Conservation (phyloP, 192 early-diverging fungal genomes). For the Mortierella hygrophila region DNA sequence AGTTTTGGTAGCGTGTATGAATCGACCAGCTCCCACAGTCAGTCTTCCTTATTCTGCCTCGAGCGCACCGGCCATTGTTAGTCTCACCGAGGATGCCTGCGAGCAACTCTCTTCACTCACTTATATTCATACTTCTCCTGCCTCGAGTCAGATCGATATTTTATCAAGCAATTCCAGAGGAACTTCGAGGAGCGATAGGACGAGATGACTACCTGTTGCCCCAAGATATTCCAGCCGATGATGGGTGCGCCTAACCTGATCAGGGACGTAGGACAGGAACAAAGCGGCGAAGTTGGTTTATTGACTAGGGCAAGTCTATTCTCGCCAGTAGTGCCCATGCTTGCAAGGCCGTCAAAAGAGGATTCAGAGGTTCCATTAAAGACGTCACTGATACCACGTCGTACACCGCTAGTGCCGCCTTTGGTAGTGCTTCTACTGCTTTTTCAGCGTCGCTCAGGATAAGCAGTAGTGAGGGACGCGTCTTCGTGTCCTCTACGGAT, state of each 20-base stretch:
- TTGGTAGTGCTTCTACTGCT: not conserved
- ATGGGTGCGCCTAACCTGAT: not conserved
- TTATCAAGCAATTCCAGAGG: not conserved
- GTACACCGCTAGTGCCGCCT: too few relatives aligned
- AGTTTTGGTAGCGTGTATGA: too few relatives aligned
- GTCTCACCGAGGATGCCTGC: too few relatives aligned
- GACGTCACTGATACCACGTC: too few relatives aligned
- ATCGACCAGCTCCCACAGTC: not conserved
- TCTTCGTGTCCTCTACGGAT: too few relatives aligned
- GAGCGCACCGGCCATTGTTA: too few relatives aligned
- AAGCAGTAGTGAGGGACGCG: not conserved
- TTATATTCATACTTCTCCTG: too few relatives aligned
- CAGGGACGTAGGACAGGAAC: not conserved
- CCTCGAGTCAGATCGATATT: not conserved
- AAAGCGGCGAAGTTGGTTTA: not conserved
- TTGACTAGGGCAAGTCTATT: not conserved
- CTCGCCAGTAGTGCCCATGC: not conserved
- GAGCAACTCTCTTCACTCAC: too few relatives aligned
- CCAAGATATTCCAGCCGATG: not conserved
- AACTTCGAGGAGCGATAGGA: not conserved
- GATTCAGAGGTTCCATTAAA: too few relatives aligned
- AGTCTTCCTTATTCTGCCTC: not conserved
- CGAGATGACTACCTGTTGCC: not conserved
- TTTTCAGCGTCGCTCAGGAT: not conserved
- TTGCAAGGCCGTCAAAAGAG: too few relatives aligned